A percentile compares a stretch with the other conserved stretches of the same genome.
Conservation (phyloP, 2,329 filamentous ascomycete genomes). For the Emergomyces orientalis region DNA sequence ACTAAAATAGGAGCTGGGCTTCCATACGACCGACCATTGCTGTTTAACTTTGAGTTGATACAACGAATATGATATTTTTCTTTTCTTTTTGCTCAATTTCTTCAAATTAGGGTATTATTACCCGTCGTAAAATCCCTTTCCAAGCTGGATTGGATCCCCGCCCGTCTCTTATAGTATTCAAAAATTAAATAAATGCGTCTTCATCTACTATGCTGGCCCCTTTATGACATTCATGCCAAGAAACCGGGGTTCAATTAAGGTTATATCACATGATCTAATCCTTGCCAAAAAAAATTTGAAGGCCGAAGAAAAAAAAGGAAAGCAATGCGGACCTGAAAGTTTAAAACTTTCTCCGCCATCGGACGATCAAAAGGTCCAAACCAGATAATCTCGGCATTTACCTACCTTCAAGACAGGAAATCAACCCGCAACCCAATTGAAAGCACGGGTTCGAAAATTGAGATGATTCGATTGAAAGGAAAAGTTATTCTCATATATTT, state of each 20-base stretch:
- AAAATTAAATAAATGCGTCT: no score
- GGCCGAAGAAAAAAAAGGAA: background rate
- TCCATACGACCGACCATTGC: background rate
- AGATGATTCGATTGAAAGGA: background rate
- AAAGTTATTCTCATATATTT: background rate
- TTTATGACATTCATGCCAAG: no score
- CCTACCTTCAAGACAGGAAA: background rate
- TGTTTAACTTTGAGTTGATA: background rate
- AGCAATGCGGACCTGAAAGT: no score
- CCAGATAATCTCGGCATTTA: background rate
- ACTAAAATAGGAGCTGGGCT: background rate
- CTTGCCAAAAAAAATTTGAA: background rate
- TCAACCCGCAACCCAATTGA: background rate
- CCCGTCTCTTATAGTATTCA: no score
- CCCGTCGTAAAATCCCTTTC: no score
- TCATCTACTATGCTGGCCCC: no score
- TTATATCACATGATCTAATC: background rate
- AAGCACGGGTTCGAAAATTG: background rate
- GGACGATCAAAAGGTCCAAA: background rate
- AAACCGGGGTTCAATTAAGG: background rate
- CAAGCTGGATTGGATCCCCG: no score
- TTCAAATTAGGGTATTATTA: no score
- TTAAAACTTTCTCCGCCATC: background rate
- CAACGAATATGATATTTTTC: no score
- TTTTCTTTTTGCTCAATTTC: no score